Evolutionary conservation across 768 basidiomycete species (phyloP).

Genomic region (Atractiella rhizophila): DNA sequence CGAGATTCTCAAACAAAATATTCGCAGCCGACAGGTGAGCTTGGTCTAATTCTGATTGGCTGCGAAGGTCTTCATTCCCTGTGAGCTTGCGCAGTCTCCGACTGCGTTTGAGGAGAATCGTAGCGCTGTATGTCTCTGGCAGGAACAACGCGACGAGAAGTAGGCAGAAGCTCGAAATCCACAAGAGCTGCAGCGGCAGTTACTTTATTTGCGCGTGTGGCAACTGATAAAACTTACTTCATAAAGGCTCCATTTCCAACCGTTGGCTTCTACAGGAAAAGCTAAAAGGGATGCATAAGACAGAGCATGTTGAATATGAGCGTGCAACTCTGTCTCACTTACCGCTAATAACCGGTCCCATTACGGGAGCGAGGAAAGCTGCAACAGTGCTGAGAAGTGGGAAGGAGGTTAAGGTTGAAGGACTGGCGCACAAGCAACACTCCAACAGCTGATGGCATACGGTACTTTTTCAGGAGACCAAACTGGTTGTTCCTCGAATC

Average conservation of each 20-base stretch:
- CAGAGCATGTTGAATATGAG: no score
- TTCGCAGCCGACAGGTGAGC: background rate
- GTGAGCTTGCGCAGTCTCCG: constrained; percentile 22
- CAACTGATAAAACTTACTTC: no score
- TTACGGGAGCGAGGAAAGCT: background rate
- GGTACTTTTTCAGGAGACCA: constrained; percentile 6
- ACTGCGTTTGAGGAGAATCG: constrained; percentile 22
- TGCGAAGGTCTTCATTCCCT: constrained; percentile 19
- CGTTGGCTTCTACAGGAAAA: constrained; percentile 20
- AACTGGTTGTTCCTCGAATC: no score
- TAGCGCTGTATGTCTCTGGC: constrained; percentile 22
- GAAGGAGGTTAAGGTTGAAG: constrained; percentile 20
- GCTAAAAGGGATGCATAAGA: constrained; percentile 17
- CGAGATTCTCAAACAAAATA: constrained; percentile 1
- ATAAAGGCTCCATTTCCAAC: constrained; percentile 22
- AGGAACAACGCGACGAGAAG: constrained; percentile 19
- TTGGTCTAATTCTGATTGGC: constrained; percentile 18
- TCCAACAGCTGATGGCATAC: constrained; percentile 19
- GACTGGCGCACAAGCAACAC: constrained; percentile 17
- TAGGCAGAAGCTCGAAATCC: constrained; percentile 18
- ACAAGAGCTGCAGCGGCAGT: no score
- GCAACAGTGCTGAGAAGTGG: background rate
- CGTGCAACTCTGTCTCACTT: no score
- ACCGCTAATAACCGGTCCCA: no score
- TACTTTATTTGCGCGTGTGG: no score